Percentiles rank a stretch among this genome's conserved stretches.
Evolutionary conservation across 306 rosid species (phyloP).

Genomic region (Inga leiocalycina): DNA sequence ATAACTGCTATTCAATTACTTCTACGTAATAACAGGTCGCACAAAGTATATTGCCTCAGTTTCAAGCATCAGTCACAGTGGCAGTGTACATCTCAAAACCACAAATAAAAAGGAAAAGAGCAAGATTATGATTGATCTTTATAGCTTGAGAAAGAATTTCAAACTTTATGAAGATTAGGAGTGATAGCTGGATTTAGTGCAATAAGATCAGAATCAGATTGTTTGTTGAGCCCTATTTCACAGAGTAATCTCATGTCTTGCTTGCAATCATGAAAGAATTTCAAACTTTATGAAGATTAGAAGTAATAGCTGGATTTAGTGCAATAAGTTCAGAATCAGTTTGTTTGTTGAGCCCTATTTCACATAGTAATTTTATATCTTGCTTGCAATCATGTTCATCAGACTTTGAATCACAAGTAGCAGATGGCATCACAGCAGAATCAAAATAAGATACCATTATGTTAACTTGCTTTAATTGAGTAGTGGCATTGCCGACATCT

Average conservation of each 20-base stretch:
- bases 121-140: background rate
- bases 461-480: constrained; percentile 14
- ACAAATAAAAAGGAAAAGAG: background rate
- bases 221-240: constrained; percentile 12
- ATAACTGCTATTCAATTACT: background rate
- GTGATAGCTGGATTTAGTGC: constrained; percentile 8
- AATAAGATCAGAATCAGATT: background rate
- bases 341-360: constrained; percentile 7
- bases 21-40: background rate
- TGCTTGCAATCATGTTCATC: constrained; percentile 4
- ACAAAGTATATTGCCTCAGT: background rate
- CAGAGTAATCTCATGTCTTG: constrained; percentile 8
- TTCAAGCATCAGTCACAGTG: constrained; percentile 5
- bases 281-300: background rate
- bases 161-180: background rate
- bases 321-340: background rate
- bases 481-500: constrained; percentile 1
- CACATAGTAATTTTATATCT: constrained; percentile 9
- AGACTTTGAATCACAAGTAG: constrained; percentile 19
- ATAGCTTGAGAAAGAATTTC: constrained; percentile 5
- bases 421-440: constrained; percentile 4
- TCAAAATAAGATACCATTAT: constrained; percentile 2
- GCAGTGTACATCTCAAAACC: constrained; percentile 4
- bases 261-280: constrained; percentile 14
- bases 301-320: background rate